These are phyloP conservation scores for Blastobotrys serpentis DNA, from an alignment of 1,139 yeast species.

Conservation along the genomic window DNA sequence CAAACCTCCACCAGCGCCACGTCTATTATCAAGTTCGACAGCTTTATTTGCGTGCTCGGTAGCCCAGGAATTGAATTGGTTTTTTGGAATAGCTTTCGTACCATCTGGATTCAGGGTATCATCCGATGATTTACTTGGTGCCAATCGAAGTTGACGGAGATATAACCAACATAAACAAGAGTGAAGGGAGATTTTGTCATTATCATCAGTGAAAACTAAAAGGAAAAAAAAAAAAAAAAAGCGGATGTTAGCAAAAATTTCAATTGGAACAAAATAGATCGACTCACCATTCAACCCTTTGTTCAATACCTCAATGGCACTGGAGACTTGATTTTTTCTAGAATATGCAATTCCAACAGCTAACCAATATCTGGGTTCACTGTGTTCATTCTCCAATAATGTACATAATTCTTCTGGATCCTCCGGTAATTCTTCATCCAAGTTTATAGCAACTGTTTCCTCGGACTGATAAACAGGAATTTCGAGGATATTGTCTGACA, in stretches of 20 bases:
- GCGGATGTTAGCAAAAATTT: constrained; percentile 7
- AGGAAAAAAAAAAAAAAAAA: not conserved
- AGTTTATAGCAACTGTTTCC: constrained; percentile 39
- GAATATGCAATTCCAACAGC: constrained; percentile 81
- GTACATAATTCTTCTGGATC: constrained; percentile 81
- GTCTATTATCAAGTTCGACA: constrained; percentile 39
- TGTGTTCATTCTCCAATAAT: constrained; percentile 74
- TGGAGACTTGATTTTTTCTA: constrained; percentile 54
- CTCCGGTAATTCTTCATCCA: constrained; percentile 75
- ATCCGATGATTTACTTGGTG: constrained; percentile 34
- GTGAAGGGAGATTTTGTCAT: constrained; percentile 56
- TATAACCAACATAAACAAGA: constrained; percentile 75
- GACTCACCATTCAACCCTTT: constrained; percentile 51
- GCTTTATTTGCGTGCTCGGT: constrained; percentile 36
- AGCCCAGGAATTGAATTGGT: constrained; percentile 33
- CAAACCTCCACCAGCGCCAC: constrained; percentile 7
- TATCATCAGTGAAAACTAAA: constrained; percentile 37
- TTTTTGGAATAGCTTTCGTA: constrained; percentile 23
- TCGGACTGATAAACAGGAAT: constrained; percentile 44
- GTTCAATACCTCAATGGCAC: constrained; percentile 62
- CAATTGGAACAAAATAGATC: constrained; percentile 2
- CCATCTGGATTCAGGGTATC: constrained; percentile 25
- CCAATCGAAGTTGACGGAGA: constrained; percentile 48
- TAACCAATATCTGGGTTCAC: constrained; percentile 78
- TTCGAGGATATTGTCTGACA: constrained; percentile 37